phyloP scores from a whole-genome alignment of 2,329 filamentous ascomycete genomes.

The Botrytis sinoallii region DNA sequence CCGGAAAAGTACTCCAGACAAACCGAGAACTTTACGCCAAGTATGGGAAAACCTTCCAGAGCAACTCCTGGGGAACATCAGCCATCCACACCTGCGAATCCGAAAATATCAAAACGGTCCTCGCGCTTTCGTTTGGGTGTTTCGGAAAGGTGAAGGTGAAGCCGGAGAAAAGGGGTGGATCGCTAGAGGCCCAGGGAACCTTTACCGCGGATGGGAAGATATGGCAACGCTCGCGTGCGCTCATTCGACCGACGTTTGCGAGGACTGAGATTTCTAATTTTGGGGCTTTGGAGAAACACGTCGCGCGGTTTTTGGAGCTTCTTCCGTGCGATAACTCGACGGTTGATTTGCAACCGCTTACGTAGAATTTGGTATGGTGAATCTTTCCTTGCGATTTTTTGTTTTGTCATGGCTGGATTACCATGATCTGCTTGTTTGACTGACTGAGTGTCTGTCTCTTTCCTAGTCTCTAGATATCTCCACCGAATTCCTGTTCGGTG shows the following conservation, averaged over 20 bases:
- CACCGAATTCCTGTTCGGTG: neutral
- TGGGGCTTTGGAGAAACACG: neutral
- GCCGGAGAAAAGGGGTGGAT: no score
- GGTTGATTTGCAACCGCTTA: neutral
- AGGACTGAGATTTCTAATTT: constrained; percentile 4
- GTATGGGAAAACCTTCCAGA: neutral
- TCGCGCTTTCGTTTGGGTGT: neutral
- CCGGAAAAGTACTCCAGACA: neutral
- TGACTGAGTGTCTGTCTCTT: neutral
- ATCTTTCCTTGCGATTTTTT: neutral
- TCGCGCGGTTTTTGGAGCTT: neutral
- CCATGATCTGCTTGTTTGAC: neutral
- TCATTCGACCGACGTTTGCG: neutral
- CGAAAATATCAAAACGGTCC: neutral
- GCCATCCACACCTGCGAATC: neutral
- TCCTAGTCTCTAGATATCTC: neutral
- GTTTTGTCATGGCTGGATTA: neutral
- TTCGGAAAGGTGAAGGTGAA: neutral
- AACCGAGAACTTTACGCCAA: neutral
- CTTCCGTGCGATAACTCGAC: neutral
- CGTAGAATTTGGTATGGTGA: neutral
- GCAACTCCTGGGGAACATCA: neutral
- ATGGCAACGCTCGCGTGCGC: neutral
- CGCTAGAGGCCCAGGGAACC: neutral
- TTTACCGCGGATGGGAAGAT: neutral